Base-by-base conservation (phyloP, 306 rosid species). In the Corylus avellana region DNA sequence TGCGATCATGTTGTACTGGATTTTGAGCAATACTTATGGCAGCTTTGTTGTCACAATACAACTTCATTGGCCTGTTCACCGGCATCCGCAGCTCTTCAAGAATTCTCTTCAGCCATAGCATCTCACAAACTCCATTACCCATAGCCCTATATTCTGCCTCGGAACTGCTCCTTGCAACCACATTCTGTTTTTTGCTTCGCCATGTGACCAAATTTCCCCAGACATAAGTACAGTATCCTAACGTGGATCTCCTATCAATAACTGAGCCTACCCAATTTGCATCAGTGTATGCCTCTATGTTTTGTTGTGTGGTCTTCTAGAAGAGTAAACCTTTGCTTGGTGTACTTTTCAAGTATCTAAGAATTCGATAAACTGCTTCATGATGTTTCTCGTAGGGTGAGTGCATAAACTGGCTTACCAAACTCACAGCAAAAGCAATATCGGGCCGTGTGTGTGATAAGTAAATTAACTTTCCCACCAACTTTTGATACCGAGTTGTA, bases 361-460 rank as follows among this genome's bases (percentile, higher is more conserved):
- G 17, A 9, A 72, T 72, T 18, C 58, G 35, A 8, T 72, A 27
- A 22, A 4, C 5, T 4, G 39, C 75, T 20, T 72, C 61, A 50
- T 25, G 75, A 13, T 72, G 75, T 25, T 48, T 29, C 22, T 20
- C 32, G 25, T 47, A 47, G 4, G 57, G 46, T 7, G 56, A 48
- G 14, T 72, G 75, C 59, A 72, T 72, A 13, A 72, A 72, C 2
- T 49, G 75, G 27, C 75, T 72, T 18, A 72, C 75, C 57, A 72
- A 16, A 49, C 59, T 72, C 11, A 72, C 44, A 1, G n/a, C 75
- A 25, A 72, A 72, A 4, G 75, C 75, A 42, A 72, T 48, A 8
- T 49, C 75, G 1, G 20, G 75, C 16, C 46, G 2, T 48, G 20
- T 72, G 20, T 72, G 44, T 42, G 35, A 0, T 22, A 22, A 22